A percentile compares a stretch with the other conserved stretches of the same genome.
Conservation (phyloP, 768 basidiomycete genomes). For the Suillus hirtellus region DNA sequence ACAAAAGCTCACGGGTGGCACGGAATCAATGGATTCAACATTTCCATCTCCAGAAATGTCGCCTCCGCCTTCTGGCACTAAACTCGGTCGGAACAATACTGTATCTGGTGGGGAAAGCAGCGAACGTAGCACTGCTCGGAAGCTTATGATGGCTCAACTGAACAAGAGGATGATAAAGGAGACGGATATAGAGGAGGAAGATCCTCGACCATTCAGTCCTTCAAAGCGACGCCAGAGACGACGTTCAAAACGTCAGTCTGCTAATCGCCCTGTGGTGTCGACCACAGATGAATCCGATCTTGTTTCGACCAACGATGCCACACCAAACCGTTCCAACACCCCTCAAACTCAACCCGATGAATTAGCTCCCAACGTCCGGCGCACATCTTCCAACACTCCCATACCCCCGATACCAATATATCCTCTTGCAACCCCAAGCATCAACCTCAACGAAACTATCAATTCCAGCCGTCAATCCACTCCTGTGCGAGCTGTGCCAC, state of each 20-base stretch:
- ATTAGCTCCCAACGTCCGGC: slow-evolving; percentile 22
- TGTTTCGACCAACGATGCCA: slow-evolving; percentile 50
- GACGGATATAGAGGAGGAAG: slow-evolving; percentile 59
- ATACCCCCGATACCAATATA: slow-evolving; percentile 33
- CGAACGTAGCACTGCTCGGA: slow-evolving; percentile 63
- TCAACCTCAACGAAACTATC: slow-evolving; percentile 31
- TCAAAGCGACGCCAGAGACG: slow-evolving; percentile 53
- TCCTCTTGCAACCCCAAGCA: slow-evolving; percentile 26
- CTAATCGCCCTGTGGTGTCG: slow-evolving; percentile 39
- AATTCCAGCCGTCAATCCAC: slow-evolving; percentile 34
- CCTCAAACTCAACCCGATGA: slow-evolving; percentile 41
- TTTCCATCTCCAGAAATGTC: slow-evolving; percentile 53
- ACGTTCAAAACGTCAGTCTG: slow-evolving; percentile 46
- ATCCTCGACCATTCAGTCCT: slow-evolving; percentile 40
- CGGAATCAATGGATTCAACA: slow-evolving; percentile 44
- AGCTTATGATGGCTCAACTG: slow-evolving; percentile 63
- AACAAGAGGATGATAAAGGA: slow-evolving; percentile 55
- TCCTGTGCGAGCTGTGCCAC: slow-evolving; percentile 34
- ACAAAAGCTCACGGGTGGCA: slow-evolving; percentile 76
- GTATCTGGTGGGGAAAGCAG: slow-evolving; percentile 69
- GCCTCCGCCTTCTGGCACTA: slow-evolving; percentile 46
- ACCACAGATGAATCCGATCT: slow-evolving; percentile 49
- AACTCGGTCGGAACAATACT: slow-evolving; percentile 72
- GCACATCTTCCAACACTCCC: slow-evolving; percentile 31
- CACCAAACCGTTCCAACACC: slow-evolving; percentile 56